Percentiles rank a stretch among this genome's conserved stretches.
Evolutionary conservation across 495 filamentous ascomycete genomes (phyloP).

Genomic region (Sordaria brevicollis): DNA sequence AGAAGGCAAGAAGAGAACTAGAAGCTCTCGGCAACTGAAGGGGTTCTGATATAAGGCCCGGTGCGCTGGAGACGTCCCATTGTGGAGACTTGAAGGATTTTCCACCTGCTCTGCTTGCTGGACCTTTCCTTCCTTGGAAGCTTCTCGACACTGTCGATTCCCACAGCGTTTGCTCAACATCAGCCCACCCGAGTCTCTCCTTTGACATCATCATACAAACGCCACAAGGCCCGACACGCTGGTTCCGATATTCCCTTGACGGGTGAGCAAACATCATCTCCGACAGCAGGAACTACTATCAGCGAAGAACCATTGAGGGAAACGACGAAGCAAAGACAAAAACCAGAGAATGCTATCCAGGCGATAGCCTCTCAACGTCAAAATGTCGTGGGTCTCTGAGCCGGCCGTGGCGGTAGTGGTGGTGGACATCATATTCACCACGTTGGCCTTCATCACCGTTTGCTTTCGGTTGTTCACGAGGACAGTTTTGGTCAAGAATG

Average conservation of each 20-base stretch:
- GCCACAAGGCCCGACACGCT: background rate
- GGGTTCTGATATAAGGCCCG: background rate
- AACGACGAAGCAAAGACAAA: background rate
- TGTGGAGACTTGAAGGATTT: background rate
- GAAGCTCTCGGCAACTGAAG: background rate
- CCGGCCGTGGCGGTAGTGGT: constrained; percentile 11
- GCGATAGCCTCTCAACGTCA: background rate
- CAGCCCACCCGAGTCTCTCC: background rate
- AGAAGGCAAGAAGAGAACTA: background rate
- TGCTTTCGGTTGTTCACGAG: constrained; percentile 8
- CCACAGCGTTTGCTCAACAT: background rate
- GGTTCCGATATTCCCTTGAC: background rate
- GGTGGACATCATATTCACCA: constrained; percentile 10
- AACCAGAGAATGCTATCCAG: background rate
- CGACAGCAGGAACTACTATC: background rate
- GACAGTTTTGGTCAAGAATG: constrained; percentile 8
- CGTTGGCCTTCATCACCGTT: constrained; percentile 13
- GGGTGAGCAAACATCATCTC: background rate
- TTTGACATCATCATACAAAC: background rate
- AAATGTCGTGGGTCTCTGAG: constrained; percentile 8
- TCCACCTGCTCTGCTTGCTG: background rate
- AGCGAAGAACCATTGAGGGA: background rate
- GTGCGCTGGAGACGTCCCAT: background rate
- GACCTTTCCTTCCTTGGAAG: background rate
- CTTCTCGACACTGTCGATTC: background rate